Conservation (phyloP, 2,329 filamentous ascomycete genomes). For the Diatrype stigma region DNA sequence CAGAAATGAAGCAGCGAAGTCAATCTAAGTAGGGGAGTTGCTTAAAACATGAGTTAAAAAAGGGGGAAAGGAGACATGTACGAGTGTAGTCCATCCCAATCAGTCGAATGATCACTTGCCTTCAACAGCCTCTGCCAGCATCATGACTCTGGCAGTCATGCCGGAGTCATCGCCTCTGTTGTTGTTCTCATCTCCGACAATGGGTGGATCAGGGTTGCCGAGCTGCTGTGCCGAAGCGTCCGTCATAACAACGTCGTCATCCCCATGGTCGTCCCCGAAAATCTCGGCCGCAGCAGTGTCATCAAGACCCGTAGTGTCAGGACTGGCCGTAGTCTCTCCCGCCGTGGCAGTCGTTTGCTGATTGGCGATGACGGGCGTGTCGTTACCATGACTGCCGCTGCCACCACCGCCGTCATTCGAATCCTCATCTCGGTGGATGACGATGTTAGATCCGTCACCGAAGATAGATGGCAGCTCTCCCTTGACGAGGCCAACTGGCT, state of each 20-base stretch:
- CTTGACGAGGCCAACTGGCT: slow-evolving; percentile 22
- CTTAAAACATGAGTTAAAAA: too few relatives aligned
- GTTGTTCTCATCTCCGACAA: too few relatives aligned
- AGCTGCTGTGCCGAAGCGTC: background rate
- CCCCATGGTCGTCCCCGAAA: background rate
- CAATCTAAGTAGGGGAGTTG: too few relatives aligned
- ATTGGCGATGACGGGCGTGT: background rate
- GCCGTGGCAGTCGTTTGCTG: background rate
- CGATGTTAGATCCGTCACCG: slow-evolving; percentile 1
- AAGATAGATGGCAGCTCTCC: slow-evolving; percentile 1
- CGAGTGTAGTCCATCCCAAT: too few relatives aligned
- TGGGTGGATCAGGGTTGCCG: background rate
- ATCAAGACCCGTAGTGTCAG: background rate
- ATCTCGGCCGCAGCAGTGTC: background rate
- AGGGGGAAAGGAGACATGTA: too few relatives aligned
- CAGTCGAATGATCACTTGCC: too few relatives aligned
- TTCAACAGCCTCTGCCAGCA: background rate
- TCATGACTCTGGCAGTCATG: background rate
- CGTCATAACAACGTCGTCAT: background rate
- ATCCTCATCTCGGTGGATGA: background rate
- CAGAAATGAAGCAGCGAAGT: too few relatives aligned
- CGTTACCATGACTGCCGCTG: background rate
- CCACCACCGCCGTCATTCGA: background rate
- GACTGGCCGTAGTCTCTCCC: background rate
- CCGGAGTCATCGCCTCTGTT: background rate